Evolutionary conservation across 345 rosid species (phyloP).

Genomic region (Syzygium grande): DNA sequence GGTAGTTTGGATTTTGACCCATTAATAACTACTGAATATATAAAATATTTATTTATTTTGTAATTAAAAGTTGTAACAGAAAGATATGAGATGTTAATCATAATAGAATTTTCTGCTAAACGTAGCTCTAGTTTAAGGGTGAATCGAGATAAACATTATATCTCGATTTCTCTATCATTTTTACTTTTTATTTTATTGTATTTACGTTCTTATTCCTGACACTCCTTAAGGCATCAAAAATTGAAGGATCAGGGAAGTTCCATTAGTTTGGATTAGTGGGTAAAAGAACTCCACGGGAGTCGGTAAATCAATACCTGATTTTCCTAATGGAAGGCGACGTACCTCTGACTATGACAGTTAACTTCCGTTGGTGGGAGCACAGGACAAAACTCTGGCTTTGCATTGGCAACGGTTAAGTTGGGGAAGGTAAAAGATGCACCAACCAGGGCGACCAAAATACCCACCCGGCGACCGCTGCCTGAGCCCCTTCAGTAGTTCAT

Average conservation of each 20-base stretch:
- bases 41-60: no score
- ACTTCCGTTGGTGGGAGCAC: not conserved
- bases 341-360: not conserved
- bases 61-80: no score
- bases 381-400: not conserved
- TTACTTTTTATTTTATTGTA: no score
- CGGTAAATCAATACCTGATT: not conserved
- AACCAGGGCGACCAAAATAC: not conserved
- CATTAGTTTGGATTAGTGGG: not conserved
- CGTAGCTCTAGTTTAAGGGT: no score
- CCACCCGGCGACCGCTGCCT: not conserved
- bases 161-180: no score
- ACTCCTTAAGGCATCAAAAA: not conserved
- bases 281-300: not conserved
- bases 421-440: not conserved
- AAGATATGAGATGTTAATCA: no score
- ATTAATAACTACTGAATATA: no score
- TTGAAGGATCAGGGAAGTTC: not conserved
- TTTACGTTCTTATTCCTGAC: no score
- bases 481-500: not conserved
- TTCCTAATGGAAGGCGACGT: not conserved
- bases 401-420: not conserved
- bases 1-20: no score
- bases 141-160: no score
- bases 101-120: no score